A percentile compares a stretch with the other conserved stretches of the same genome.
Conservation (phyloP, 192 early-diverging fungal species). For the Umbelopsis ramanniana region DNA sequence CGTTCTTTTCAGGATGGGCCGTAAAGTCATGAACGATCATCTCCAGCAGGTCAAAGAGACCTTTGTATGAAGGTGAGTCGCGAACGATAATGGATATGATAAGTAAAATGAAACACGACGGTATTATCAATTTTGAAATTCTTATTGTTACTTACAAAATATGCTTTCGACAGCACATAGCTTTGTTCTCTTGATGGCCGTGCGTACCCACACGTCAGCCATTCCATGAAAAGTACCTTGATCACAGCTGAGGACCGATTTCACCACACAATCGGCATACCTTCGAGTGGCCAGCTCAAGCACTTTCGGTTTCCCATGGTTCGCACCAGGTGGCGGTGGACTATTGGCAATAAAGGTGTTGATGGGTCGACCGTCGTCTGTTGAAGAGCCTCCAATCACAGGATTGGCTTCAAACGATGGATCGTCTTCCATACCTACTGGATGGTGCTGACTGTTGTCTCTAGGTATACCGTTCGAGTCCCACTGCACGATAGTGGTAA, state of each 20-base stretch:
- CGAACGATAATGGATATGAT: too few species aligned
- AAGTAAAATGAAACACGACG: too few species aligned
- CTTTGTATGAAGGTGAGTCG: constrained; percentile 16
- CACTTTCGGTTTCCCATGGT: constrained; percentile 50
- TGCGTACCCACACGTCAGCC: constrained; percentile 52
- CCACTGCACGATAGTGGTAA: constrained; percentile 56
- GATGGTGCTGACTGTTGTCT: constrained; percentile 15
- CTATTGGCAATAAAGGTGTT: constrained; percentile 7
- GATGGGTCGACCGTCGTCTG: constrained; percentile 9
- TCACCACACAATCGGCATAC: constrained; percentile 53
- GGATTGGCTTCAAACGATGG: constrained; percentile 27
- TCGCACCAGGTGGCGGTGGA: constrained; percentile 12
- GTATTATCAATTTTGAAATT: neutral
- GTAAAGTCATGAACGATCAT: constrained; percentile 42
- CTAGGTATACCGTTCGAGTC: constrained; percentile 26
- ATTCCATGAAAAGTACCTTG: constrained; percentile 54
- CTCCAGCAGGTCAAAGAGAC: constrained; percentile 53
- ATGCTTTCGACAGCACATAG: constrained; percentile 56
- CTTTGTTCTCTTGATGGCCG: constrained; percentile 51
- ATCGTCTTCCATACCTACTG: constrained; percentile 21
- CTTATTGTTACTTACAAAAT: constrained; percentile 42
- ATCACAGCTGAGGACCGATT: constrained; percentile 40
- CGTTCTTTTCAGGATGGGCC: constrained; percentile 12
- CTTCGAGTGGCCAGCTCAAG: constrained; percentile 51
- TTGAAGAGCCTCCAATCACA: constrained; percentile 34